Percentiles rank a stretch among this genome's conserved stretches.
These are phyloP conservation scores for Clonostachys sp. DNA, from an alignment of 2,329 filamentous ascomycete species.

Conservation along the genomic window DNA sequence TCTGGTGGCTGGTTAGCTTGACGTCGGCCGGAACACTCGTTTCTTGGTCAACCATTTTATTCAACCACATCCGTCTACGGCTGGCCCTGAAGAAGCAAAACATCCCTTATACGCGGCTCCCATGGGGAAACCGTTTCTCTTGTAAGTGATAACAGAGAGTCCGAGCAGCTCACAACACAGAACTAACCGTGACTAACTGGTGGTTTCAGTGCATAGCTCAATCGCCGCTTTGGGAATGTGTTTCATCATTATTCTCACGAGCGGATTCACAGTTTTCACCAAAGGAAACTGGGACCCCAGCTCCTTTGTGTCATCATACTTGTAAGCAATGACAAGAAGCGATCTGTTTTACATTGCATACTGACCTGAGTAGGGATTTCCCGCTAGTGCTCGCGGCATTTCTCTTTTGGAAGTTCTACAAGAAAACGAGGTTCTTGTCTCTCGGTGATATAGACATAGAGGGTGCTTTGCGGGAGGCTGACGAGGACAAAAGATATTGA, in stretches of 20 bases:
- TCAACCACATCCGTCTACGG: conserved; percentile 55
- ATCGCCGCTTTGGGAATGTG: conserved; percentile 55
- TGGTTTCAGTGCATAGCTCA: conserved; percentile 49
- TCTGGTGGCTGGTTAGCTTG: conserved; percentile 60
- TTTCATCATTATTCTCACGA: conserved; percentile 63
- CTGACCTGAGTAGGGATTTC: background rate
- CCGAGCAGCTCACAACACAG: no score
- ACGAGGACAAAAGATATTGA: background rate
- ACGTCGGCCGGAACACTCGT: conserved; percentile 60
- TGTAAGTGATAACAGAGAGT: conserved; percentile 28
- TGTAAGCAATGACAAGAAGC: conserved; percentile 39
- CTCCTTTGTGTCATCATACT: conserved; percentile 56
- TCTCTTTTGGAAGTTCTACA: background rate
- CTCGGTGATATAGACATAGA: background rate
- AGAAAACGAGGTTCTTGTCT: background rate
- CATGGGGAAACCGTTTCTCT: conserved; percentile 61
- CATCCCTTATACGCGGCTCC: conserved; percentile 43
- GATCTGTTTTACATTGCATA: background rate
- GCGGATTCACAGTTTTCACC: conserved; percentile 62
- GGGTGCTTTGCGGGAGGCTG: background rate
- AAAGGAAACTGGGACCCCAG: conserved; percentile 52
- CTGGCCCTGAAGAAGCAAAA: conserved; percentile 50
- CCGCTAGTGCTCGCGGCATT: background rate
- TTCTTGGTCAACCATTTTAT: conserved; percentile 56
- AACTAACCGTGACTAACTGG: no score